Evolutionary conservation across 179 eudicot species (phyloP), one percentile per base, ranked within the genome.

Genomic region (Vitellaria paradoxa): DNA sequence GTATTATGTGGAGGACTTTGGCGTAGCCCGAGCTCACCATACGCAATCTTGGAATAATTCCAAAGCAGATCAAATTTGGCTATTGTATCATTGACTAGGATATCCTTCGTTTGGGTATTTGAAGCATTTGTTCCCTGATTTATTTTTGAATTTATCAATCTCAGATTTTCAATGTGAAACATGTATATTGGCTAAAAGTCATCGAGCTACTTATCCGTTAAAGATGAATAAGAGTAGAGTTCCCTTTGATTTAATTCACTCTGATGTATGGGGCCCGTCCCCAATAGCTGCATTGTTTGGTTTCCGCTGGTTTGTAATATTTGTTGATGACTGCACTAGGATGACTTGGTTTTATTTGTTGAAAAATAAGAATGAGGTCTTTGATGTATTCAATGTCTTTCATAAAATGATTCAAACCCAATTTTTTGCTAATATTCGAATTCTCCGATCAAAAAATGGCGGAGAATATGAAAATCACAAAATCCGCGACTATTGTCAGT

Each of bases 331-430:
- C 50, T 75, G 60, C 13, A 66, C 74, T 6, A 37, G 75, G 8
- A 68, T 62, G 69, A 80, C 74, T 47, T 80, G 62, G 78, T 11
- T 79, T 3, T 73, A 74, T 47, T 6, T 74, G 70, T 5, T 80
- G 14, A 74, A 30, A 47, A 21, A 59, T 56, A 80, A 80, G 23
- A 5, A 47, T 60, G 78, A 68, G 6, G 79, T 74, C 1, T 49
- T 66, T 8, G 14, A 4, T 4, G 30, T 59, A 3, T 80, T 80
- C 75, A 30, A 20, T 7, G 45, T 1, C 12, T 80, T 80, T 75
- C 75, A 60, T 26, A 11, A 1, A 6, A 75, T 74, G 82, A n/a
- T 68, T 8, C 0, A 46, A n/a, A 57, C 74, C 11, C 78, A 80
- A 68, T 80, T 57, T 40, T 59, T 40, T 5, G 45, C 20, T 3